These are phyloP conservation scores for Geotrichum aggregatum DNA, from an alignment of 1,139 yeast species.

Conservation along the genomic window DNA sequence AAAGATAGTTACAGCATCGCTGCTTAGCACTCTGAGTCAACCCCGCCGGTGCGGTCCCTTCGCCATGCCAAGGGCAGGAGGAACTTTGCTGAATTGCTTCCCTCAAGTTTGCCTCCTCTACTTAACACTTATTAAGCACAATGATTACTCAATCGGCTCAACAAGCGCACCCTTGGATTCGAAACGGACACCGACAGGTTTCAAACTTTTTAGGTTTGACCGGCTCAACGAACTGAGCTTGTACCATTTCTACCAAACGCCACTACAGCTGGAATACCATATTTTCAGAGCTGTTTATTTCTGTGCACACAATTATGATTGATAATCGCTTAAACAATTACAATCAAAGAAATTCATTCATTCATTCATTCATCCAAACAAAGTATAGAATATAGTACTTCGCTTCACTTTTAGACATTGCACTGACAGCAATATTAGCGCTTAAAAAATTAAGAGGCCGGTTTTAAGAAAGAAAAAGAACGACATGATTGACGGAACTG, in stretches of 20 bases:
- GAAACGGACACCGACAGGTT: constrained; percentile 36
- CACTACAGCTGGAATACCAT: constrained; percentile 30
- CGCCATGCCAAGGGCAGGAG: constrained; percentile 37
- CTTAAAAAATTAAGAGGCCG: no score
- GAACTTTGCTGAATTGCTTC: constrained; percentile 40
- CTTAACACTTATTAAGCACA: constrained; percentile 33
- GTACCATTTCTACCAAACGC: constrained; percentile 33
- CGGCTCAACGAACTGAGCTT: constrained; percentile 22
- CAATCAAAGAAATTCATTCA: no score
- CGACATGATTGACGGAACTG: no score
- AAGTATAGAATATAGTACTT: no score
- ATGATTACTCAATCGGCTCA: constrained; percentile 35
- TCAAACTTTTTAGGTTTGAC: constrained; percentile 18
- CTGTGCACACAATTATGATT: no score
- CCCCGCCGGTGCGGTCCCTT: constrained; percentile 33
- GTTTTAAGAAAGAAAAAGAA: no score
- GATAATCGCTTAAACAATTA: no score
- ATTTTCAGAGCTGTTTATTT: no score
- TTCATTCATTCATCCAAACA: no score
- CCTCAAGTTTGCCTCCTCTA: constrained; percentile 33
- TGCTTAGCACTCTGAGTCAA: constrained; percentile 22
- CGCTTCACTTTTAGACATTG: no score
- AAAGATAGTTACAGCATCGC: constrained; percentile 26
- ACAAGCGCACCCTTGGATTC: constrained; percentile 36
- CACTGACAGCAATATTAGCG: no score